Evolutionary conservation across 1,139 yeast species (phyloP), one percentile per base, ranked within the genome.

Genomic region (Kurtzmaniella natalensis): DNA sequence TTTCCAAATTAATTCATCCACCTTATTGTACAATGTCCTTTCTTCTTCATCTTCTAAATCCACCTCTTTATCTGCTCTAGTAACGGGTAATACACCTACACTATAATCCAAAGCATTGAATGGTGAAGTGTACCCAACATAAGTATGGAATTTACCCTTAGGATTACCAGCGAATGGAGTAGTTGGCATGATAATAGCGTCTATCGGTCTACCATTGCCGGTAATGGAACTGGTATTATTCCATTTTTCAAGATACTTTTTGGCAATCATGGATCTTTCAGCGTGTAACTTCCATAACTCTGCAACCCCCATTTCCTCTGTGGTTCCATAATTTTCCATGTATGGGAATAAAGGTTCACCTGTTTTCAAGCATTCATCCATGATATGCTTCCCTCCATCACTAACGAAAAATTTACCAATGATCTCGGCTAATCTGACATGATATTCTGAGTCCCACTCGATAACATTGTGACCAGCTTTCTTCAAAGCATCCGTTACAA

Each of bases 31-130:
- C 34, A 38, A 42, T 5, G 45, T 37, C 11, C 41, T 37, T 7
- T 36, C 30, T 6, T 21, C 28, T n/a, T 38, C 41, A 32, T 54
- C 60, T 21, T 36, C 47, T 7, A 38, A 36, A 48, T 61, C 87
- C 4, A 63, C 40, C 4, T 48, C 50, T 37, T 64, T 61, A 47
- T 77, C 77, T 10, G 73, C 77, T 25, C 57, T 53, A 4, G 75
- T 63, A n/a, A 79, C 81, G 1, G 82, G 87, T 35, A 78, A 52
- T 3, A 74, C 68, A 18, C 81, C 78, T 4, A 75, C 72, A 0
- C 79, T 59, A 48, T 72, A 76, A 50, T 81, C 85, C 28, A 77
- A 50, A 18, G 75, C 57, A 51, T 81, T 80, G 58, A 76, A 75
- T 41, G 77, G 65, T 22, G 76, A 69, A 7, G 86, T 78, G 55